phyloP scores from a whole-genome alignment of 441 rosid genomes.

The Corymbia citriodora region DNA sequence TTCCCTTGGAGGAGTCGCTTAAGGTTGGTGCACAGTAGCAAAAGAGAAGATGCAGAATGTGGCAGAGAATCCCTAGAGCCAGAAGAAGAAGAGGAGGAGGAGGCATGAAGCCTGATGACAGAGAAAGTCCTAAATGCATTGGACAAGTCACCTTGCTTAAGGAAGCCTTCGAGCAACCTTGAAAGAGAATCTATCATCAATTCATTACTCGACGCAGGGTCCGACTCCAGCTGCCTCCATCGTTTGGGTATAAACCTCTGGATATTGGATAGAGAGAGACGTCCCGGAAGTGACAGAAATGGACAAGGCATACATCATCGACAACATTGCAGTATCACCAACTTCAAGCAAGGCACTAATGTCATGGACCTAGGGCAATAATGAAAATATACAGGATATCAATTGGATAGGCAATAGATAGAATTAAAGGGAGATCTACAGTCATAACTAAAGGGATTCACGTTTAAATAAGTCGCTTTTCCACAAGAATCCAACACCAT shows the following conservation, averaged over 20 bases:
- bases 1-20: conserved; percentile 36
- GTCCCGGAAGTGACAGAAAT: not conserved
- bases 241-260: not conserved
- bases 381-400: not conserved
- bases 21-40: conserved; percentile 36
- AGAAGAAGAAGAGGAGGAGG: conserved; percentile 16
- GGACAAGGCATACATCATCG: not conserved
- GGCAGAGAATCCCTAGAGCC: conserved; percentile 16
- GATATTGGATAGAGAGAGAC: not conserved
- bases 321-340: not conserved
- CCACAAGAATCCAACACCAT: not conserved
- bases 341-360: not conserved
- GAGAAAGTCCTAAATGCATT: conserved; percentile 47
- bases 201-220: not conserved
- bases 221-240: not conserved
- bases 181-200: conserved; percentile 38
- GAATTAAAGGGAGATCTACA: not conserved
- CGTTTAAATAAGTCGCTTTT: not conserved
- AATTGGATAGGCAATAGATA: not conserved
- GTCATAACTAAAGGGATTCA: not conserved
- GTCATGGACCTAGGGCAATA: not conserved
- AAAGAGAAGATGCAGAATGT: conserved; percentile 35
- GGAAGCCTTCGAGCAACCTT: conserved; percentile 36
- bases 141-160: conserved; percentile 34
- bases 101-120: conserved; percentile 30